Percentiles rank a stretch among this genome's conserved stretches.
phyloP scores from a whole-genome alignment of 441 rosid genomes.

The Viola pubescens region DNA sequence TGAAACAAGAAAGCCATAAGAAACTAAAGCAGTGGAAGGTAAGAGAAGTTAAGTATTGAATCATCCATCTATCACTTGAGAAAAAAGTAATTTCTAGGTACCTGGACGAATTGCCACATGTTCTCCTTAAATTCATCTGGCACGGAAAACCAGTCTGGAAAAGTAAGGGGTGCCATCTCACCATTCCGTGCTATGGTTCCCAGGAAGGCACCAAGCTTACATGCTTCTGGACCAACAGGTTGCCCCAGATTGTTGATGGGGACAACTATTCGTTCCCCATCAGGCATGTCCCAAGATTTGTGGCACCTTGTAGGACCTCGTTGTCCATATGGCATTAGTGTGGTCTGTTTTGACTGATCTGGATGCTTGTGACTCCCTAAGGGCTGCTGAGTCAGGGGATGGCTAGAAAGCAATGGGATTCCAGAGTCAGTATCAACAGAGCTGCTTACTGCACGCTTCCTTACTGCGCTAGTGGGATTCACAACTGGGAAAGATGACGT shows the following conservation, averaged over 20 bases:
- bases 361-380: constrained; percentile 4
- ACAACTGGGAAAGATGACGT: constrained; percentile 5
- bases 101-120: constrained; percentile 35
- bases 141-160: constrained; percentile 24
- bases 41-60: no score
- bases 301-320: constrained; percentile 30
- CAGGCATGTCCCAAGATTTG: constrained; percentile 19
- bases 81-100: constrained; percentile 5
- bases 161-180: constrained; percentile 30
- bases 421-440: constrained; percentile 11
- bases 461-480: constrained; percentile 13
- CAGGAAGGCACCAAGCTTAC: constrained; percentile 28
- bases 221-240: constrained; percentile 31
- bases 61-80: background rate
- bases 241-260: constrained; percentile 29
- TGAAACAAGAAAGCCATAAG: background rate
- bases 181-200: constrained; percentile 37
- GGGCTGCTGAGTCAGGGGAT: constrained; percentile 7
- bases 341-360: background rate
- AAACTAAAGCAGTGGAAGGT: no score
- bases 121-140: constrained; percentile 27
- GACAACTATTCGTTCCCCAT: constrained; percentile 27
- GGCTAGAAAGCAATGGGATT: constrained; percentile 6
- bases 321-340: constrained; percentile 10
- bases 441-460: constrained; percentile 12